Percentiles rank a stretch among this genome's conserved stretches.
Conservation (phyloP, 768 basidiomycete species). For the Russula griseocarnosa region DNA sequence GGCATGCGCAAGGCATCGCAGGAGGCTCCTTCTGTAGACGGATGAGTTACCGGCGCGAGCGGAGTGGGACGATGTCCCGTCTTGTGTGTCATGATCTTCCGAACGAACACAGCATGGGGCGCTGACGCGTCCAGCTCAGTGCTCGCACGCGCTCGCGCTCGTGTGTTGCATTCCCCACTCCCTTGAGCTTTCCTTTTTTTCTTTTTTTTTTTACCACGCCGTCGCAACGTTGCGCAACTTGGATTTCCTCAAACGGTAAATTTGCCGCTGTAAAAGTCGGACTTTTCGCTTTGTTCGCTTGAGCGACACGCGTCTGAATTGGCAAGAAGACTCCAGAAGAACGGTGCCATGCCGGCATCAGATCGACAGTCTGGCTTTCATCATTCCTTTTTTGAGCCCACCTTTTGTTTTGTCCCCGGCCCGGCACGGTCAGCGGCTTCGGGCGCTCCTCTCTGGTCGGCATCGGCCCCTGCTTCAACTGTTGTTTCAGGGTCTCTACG, state of each 20-base stretch:
- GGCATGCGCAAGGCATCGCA: not conserved
- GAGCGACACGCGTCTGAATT: not conserved
- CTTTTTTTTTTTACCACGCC: not conserved
- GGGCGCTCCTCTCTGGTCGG: not conserved
- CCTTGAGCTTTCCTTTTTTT: not conserved
- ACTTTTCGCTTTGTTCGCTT: conserved; percentile 2
- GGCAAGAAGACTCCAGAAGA: conserved; percentile 21
- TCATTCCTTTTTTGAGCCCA: conserved; percentile 22
- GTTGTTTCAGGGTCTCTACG: not conserved
- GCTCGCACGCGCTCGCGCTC: too few species aligned
- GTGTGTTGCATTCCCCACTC: not conserved
- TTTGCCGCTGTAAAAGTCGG: conserved; percentile 1
- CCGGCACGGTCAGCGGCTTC: conserved; percentile 18
- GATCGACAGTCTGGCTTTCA: conserved; percentile 25
- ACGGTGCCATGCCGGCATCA: conserved; percentile 21
- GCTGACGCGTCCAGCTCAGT: too few species aligned
- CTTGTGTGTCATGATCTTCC: not conserved
- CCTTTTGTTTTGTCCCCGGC: conserved; percentile 19
- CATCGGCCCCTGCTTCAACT: not conserved
- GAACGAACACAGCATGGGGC: not conserved
- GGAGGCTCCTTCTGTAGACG: not conserved
- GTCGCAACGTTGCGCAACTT: not conserved
- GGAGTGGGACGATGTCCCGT: not conserved
- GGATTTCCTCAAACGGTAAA: not conserved
- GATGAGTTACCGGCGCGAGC: conserved; percentile 1